phyloP scores from a whole-genome alignment of 495 filamentous ascomycete genomes.

The Opeltia flavorubescens region DNA sequence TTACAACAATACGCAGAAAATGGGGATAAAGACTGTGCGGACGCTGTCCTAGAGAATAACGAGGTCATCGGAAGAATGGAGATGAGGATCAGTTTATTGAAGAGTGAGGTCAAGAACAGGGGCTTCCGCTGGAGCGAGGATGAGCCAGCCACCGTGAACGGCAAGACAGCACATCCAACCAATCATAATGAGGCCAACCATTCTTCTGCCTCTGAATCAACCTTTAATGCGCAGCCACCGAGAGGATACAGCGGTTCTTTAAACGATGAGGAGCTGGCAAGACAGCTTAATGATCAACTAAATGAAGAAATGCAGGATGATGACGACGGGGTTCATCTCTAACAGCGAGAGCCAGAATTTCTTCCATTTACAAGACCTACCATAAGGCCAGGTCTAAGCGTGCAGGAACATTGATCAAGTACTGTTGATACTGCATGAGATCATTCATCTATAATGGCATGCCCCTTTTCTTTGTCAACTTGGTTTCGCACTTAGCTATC shows the following conservation, averaged over 20 bases:
- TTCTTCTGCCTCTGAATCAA: constrained; percentile 21
- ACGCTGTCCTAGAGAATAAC: constrained; percentile 60
- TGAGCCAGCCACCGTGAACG: constrained; percentile 22
- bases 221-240: not conserved
- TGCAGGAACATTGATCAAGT: no score
- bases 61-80: constrained; percentile 59
- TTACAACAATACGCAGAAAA: constrained; percentile 40
- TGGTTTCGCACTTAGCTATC: not conserved
- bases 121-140: constrained; percentile 57
- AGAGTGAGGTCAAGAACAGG: constrained; percentile 58
- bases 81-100: constrained; percentile 53
- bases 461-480: not conserved
- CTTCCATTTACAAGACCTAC: not conserved
- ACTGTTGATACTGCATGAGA: no score
- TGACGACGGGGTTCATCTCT: constrained; percentile 54
- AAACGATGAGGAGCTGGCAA: constrained; percentile 32
- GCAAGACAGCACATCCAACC: constrained; percentile 14
- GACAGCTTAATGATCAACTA: constrained; percentile 30
- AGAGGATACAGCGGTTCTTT: constrained; percentile 21
- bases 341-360: not conserved
- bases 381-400: no score
- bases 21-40: constrained; percentile 49
- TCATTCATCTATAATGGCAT: no score
- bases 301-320: constrained; percentile 31
- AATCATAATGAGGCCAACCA: constrained; percentile 4